These are phyloP conservation scores for Periconia macrospinosa DNA, from an alignment of 2,329 filamentous ascomycete genomes.

Conservation along the genomic window DNA sequence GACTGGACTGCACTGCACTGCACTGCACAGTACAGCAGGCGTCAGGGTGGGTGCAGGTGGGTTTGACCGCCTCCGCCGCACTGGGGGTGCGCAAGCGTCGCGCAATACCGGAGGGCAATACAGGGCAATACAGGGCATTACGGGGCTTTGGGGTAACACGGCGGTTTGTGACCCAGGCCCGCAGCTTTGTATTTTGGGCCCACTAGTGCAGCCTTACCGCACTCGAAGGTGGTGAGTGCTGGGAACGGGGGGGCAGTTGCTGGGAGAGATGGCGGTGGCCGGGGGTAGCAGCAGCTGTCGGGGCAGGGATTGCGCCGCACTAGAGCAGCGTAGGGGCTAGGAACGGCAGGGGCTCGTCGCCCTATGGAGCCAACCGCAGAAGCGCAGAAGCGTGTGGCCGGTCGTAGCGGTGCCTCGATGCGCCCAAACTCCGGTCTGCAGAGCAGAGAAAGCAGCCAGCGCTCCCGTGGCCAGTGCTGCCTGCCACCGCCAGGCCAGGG, in stretches of 20 bases:
- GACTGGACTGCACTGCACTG: no score
- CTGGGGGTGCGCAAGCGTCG: background rate
- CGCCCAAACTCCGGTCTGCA: constrained; percentile 3
- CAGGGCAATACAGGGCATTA: no score
- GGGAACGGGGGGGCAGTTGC: no score
- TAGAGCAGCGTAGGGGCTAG: background rate
- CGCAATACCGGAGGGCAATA: no score
- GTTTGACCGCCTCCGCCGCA: background rate
- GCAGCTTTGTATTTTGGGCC: background rate
- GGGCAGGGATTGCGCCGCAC: background rate
- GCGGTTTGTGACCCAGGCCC: background rate
- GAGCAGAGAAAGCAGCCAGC: background rate
- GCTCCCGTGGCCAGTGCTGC: background rate
- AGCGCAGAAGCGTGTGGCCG: no score
- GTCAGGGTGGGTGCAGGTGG: background rate
- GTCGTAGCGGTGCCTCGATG: constrained; percentile 1
- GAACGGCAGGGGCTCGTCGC: no score
- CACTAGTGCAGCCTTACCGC: constrained; percentile 1
- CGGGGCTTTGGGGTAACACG: background rate
- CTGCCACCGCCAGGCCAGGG: background rate
- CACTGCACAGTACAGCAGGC: background rate
- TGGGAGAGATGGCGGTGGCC: background rate
- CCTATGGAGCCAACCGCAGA: no score
- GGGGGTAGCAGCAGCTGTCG: background rate
- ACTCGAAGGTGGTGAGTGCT: background rate